These are phyloP conservation scores for Tricladium varicosporioides DNA, from an alignment of 2,329 filamentous ascomycete species.

Conservation along the genomic window DNA sequence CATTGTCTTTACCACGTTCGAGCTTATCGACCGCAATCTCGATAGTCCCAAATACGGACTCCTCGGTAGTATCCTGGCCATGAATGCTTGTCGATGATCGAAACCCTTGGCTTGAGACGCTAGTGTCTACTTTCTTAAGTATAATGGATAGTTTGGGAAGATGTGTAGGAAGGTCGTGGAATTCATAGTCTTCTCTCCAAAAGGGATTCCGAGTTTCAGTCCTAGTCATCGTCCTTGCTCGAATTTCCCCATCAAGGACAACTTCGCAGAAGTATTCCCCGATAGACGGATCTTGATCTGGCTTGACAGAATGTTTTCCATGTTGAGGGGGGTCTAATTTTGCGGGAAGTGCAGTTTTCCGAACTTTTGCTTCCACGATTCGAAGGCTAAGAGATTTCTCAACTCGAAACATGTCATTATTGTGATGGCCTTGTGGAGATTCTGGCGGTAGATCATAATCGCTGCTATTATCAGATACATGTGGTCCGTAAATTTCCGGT, in stretches of 20 bases:
- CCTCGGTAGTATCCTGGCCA: conserved; percentile 38
- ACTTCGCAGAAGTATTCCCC: conserved; percentile 80
- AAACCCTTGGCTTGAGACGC: conserved; percentile 26
- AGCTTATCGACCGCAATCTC: conserved; percentile 73
- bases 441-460: conserved; percentile 17
- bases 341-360: conserved; percentile 11
- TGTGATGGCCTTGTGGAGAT: conserved; percentile 10
- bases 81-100: conserved; percentile 31
- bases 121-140: conserved; percentile 60
- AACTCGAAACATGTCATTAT: conserved; percentile 55
- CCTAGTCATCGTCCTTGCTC: conserved; percentile 73
- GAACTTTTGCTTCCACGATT: conserved; percentile 61
- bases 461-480: conserved; percentile 13
- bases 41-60: conserved; percentile 66
- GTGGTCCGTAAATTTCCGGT: conserved; percentile 74
- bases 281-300: conserved; percentile 45
- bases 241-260: conserved; percentile 74
- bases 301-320: conserved; percentile 25
- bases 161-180: conserved; percentile 67
- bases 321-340: conserved; percentile 32
- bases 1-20: conserved; percentile 72
- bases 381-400: conserved; percentile 59
- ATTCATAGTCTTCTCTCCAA: conserved; percentile 77
- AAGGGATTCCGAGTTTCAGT: conserved; percentile 71
- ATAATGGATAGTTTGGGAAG: conserved; percentile 69